Conservation (phyloP, 176 grass and related monocot species). For the Aegilops sharonensis region DNA sequence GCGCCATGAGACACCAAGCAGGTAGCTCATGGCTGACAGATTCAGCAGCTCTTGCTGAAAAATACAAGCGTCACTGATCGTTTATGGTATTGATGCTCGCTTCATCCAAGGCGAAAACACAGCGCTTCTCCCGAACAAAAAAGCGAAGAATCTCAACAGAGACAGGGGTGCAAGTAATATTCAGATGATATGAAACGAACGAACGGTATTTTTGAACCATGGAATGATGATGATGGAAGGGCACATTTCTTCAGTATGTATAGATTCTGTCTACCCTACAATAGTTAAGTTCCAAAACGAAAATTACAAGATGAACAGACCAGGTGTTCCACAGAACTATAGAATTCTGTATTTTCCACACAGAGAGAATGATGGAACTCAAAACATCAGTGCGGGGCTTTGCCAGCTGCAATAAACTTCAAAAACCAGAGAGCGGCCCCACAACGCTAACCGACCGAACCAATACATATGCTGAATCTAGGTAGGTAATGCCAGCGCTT, state of each 20-base stretch:
- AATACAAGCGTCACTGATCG: neutral
- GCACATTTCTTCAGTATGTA: conserved; percentile 35
- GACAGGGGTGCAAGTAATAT: neutral
- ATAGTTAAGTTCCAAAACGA: neutral
- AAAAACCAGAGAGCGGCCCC: conserved; percentile 38
- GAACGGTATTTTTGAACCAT: neutral
- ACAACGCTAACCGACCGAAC: conserved; percentile 11
- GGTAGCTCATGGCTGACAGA: neutral
- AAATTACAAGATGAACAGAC: conserved; percentile 29
- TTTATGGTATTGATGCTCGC: neutral
- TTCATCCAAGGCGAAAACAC: neutral
- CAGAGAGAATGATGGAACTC: neutral
- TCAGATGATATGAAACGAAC: neutral
- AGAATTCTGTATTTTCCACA: neutral
- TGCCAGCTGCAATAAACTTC: conserved; percentile 49
- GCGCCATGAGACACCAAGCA: neutral
- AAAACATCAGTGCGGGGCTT: conserved; percentile 34
- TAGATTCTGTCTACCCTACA: conserved; percentile 42
- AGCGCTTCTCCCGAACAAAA: neutral
- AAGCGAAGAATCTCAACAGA: neutral
- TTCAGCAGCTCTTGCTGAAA: neutral
- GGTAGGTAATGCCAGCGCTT: conserved; percentile 34
- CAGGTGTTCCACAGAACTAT: conserved; percentile 9
- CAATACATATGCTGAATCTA: conserved; percentile 29
- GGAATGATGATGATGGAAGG: neutral